phyloP scores from a whole-genome alignment of 305 asterid genomes.

The Petunia hybrid region DNA sequence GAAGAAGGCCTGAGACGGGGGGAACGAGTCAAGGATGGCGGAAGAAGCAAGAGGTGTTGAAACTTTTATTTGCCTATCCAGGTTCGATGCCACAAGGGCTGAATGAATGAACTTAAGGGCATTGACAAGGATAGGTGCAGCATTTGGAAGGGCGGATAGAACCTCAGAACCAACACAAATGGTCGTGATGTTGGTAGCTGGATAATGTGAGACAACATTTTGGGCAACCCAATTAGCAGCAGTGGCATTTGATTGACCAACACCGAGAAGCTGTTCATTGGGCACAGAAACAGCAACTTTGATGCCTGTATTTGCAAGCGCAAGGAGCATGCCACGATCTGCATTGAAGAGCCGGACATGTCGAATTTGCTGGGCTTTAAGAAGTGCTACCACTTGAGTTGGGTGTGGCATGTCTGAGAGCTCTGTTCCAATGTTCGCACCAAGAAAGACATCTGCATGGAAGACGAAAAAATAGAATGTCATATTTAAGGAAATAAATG shows the following conservation, averaged over 20 bases:
- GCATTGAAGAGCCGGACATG: conserved; percentile 76
- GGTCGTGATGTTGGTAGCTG: conserved; percentile 77
- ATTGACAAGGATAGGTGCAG: conserved; percentile 59
- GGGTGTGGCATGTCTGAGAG: conserved; percentile 91
- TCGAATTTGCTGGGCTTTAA: conserved; percentile 74
- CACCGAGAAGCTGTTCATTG: conserved; percentile 73
- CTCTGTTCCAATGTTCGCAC: conserved; percentile 82
- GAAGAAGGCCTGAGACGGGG: conserved; percentile 91
- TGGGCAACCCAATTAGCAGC: conserved; percentile 93
- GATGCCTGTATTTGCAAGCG: conserved; percentile 82
- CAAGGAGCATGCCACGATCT: conserved; percentile 85
- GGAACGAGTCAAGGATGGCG: conserved; percentile 76
- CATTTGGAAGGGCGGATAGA: conserved; percentile 68
- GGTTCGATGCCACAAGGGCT: conserved; percentile 81
- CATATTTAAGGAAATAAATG: background rate
- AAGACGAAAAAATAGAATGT: background rate
- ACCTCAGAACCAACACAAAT: conserved; percentile 89
- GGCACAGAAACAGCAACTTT: conserved; percentile 72
- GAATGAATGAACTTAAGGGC: conserved; percentile 81
- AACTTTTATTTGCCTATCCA: conserved; percentile 72
- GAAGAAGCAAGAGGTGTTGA: conserved; percentile 85
- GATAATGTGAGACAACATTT: conserved; percentile 76
- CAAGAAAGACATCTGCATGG: conserved; percentile 66
- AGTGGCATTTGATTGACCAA: conserved; percentile 81
- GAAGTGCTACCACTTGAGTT: conserved; percentile 82